Conservation (phyloP, 1,284 basidiomycete genomes). For the Melampsora americana region DNA sequence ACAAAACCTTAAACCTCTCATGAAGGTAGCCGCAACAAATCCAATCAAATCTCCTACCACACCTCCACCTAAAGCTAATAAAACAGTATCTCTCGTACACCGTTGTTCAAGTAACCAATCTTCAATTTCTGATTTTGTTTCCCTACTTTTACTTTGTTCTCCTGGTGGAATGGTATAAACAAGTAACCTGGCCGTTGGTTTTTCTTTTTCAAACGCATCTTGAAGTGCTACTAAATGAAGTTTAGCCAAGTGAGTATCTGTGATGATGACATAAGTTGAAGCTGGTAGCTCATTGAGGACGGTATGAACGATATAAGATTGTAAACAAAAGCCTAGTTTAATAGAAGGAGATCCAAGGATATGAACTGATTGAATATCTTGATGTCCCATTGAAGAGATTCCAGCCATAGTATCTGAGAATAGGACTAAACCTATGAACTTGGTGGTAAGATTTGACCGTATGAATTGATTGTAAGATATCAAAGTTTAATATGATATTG, state of each 20-base stretch:
- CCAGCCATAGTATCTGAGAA: neutral
- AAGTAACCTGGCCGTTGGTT: slow-evolving; percentile 53
- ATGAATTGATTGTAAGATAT: neutral
- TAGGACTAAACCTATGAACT: neutral
- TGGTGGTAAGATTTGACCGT: neutral
- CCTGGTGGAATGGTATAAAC: slow-evolving; percentile 64
- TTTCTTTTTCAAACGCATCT: slow-evolving; percentile 63
- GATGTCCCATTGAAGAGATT: neutral
- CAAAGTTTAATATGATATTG: neutral
- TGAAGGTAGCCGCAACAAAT: slow-evolving; percentile 96
- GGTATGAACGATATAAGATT: slow-evolving; percentile 70
- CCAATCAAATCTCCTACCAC: slow-evolving; percentile 93
- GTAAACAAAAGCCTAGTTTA: slow-evolving; percentile 84
- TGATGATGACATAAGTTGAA: slow-evolving; percentile 87
- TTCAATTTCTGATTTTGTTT: slow-evolving; percentile 89
- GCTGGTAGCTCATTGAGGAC: slow-evolving; percentile 72
- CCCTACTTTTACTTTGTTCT: slow-evolving; percentile 84
- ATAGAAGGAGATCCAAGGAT: slow-evolving; percentile 84
- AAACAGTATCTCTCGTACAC: slow-evolving; percentile 88
- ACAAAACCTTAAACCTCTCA: slow-evolving; percentile 84
- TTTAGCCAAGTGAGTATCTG: slow-evolving; percentile 80
- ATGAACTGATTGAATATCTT: slow-evolving; percentile 61
- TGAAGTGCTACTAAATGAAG: slow-evolving; percentile 71
- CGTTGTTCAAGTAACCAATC: slow-evolving; percentile 84
- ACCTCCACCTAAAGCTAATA: slow-evolving; percentile 90